Percentiles rank a stretch among this genome's conserved stretches.
Evolutionary conservation across 2,329 filamentous ascomycete species (phyloP).

Genomic region (Chrysoporthe austroafricana): DNA sequence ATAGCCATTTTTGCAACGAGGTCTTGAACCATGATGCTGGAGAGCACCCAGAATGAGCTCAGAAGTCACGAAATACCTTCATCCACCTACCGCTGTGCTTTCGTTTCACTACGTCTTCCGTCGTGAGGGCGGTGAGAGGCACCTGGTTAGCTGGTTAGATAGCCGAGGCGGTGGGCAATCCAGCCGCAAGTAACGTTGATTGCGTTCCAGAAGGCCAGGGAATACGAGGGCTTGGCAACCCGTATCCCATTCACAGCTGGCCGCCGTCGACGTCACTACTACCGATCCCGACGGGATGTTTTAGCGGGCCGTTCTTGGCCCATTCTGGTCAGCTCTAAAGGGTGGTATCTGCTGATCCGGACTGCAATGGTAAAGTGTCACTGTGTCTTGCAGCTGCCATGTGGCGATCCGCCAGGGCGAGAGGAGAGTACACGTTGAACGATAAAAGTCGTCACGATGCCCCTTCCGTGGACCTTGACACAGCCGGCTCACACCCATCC

Average conservation of each 20-base stretch:
- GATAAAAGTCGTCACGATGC: neutral
- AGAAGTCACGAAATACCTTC: neutral
- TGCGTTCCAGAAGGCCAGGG: slow-evolving; percentile 4
- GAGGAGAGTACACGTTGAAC: neutral
- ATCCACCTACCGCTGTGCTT: neutral
- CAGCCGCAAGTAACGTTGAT: slow-evolving; percentile 23
- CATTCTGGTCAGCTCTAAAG: neutral
- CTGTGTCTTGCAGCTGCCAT: neutral
- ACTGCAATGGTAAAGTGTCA: neutral
- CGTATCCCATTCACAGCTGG: slow-evolving; percentile 11
- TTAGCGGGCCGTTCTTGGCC: neutral
- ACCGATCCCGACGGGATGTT: neutral
- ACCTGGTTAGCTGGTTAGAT: neutral
- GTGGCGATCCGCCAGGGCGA: neutral
- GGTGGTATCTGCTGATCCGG: neutral
- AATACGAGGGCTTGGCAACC: slow-evolving; percentile 28
- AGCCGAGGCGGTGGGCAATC: neutral
- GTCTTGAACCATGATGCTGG: neutral
- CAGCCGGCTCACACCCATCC: neutral
- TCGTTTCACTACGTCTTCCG: neutral
- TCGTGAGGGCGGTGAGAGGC: neutral
- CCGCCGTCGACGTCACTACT: slow-evolving; percentile 17
- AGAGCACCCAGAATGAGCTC: too few relatives aligned
- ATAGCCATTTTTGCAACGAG: neutral
- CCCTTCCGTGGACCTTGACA: neutral